phyloP scores from a whole-genome alignment of 1,284 basidiomycete species.

The Trametes versicolor region DNA sequence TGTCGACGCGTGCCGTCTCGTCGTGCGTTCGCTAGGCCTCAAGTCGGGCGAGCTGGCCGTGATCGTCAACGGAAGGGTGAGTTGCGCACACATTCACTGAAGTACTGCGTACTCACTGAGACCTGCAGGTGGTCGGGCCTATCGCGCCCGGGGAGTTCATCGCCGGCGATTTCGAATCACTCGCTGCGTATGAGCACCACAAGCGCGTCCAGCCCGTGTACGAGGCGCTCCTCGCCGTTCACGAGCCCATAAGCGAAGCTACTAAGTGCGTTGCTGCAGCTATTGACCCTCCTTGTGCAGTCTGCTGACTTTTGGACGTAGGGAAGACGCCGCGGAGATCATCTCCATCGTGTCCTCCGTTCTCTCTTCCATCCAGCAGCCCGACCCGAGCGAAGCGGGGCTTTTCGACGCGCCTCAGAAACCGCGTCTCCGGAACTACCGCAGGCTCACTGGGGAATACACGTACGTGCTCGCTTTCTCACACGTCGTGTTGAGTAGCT shows the following conservation, averaged over 20 bases:
- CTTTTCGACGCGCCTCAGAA: slow-evolving; percentile 71
- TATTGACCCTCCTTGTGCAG: not conserved
- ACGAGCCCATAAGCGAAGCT: slow-evolving; percentile 48
- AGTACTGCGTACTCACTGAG: not conserved
- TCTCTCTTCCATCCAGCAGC: slow-evolving; percentile 70
- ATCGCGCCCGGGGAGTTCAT: slow-evolving; percentile 64
- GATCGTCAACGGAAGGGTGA: slow-evolving; percentile 85
- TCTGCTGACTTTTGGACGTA: slow-evolving; percentile 40
- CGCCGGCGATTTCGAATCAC: slow-evolving; percentile 70
- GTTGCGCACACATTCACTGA: slow-evolving; percentile 32
- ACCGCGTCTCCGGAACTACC: slow-evolving; percentile 69
- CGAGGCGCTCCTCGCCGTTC: slow-evolving; percentile 66
- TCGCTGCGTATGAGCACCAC: slow-evolving; percentile 78
- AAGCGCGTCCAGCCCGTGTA: slow-evolving; percentile 77
- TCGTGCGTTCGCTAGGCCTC: slow-evolving; percentile 65
- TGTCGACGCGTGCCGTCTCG: slow-evolving; percentile 52
- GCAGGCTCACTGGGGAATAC: slow-evolving; percentile 64
- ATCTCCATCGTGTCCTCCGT: slow-evolving; percentile 76
- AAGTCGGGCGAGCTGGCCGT: slow-evolving; percentile 67
- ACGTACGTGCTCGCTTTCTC: slow-evolving; percentile 55
- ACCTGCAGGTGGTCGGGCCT: slow-evolving; percentile 70
- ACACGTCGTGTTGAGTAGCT: not conserved
- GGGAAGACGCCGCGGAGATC: slow-evolving; percentile 64
- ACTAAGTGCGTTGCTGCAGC: slow-evolving; percentile 13
- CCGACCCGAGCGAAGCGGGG: slow-evolving; percentile 78